phyloP scores from a whole-genome alignment of 805 yeast species.

The Starmerella lactis-condensi region DNA sequence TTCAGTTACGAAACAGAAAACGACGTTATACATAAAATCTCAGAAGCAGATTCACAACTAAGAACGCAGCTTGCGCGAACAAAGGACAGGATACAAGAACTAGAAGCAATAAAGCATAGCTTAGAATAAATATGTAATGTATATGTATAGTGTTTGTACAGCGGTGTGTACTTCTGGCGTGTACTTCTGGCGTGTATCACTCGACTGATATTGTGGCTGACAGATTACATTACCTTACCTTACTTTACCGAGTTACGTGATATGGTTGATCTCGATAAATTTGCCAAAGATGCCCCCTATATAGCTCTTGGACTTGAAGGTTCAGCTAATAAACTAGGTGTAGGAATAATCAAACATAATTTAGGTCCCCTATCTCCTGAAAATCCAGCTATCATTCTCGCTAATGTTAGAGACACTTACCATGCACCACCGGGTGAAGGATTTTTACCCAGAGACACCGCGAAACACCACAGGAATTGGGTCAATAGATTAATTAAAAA shows the following conservation, averaged over 20 bases:
- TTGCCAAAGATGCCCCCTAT: constrained; percentile 26
- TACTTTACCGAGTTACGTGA: too few relatives aligned
- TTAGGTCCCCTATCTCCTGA: constrained; percentile 36
- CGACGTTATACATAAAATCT: constrained; percentile 44
- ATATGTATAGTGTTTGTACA: too few relatives aligned
- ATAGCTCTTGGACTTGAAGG: constrained; percentile 88
- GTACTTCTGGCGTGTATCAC: too few relatives aligned
- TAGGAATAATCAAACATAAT: constrained; percentile 70
- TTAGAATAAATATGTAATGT: constrained; percentile 6
- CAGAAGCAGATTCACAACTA: constrained; percentile 29
- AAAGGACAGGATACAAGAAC: constrained; percentile 23
- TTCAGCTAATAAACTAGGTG: constrained; percentile 89
- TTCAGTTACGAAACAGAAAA: constrained; percentile 35
- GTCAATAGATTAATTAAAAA: constrained; percentile 54
- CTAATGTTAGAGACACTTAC: constrained; percentile 91
- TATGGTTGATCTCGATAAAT: constrained; percentile 32
- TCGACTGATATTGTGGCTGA: too few relatives aligned
- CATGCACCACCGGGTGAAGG: constrained; percentile 98
- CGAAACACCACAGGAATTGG: constrained; percentile 92
- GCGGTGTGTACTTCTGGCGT: too few relatives aligned
- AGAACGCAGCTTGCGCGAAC: constrained; percentile 29
- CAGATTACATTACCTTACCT: too few relatives aligned
- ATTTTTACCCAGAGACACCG: constrained; percentile 87
- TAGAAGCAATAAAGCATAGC: constrained; percentile 20
- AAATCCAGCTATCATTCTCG: constrained; percentile 54